These are phyloP conservation scores for Leishmania martiniquensis DNA, from an alignment of 208 protist genomes.

Conservation along the genomic window DNA sequence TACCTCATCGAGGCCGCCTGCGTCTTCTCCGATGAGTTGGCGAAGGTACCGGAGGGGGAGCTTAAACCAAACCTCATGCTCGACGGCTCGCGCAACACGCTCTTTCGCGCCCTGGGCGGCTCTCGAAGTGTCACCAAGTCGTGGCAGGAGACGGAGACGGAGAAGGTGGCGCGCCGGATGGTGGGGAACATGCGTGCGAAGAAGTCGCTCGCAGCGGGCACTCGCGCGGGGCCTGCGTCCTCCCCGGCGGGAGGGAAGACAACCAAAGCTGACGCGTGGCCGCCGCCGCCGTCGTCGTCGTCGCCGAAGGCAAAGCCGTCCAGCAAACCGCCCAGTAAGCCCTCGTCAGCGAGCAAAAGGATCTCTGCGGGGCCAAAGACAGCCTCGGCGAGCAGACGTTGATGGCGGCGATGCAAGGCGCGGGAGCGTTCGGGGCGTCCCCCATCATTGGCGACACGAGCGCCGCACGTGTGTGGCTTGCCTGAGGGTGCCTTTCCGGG, in stretches of 20 bases:
- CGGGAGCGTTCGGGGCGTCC: not conserved
- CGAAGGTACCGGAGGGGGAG: slow-evolving; percentile 54
- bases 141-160: slow-evolving; percentile 25
- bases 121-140: slow-evolving; percentile 32
- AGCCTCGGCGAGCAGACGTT: not conserved
- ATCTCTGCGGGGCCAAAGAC: not conserved
- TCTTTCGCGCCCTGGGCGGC: slow-evolving; percentile 42
- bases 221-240: not conserved
- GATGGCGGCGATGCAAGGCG: not conserved
- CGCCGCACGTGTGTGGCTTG: not conserved
- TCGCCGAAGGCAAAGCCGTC: not conserved
- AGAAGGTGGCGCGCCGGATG: slow-evolving; percentile 31
- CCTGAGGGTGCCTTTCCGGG: not conserved
- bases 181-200: slow-evolving; percentile 14
- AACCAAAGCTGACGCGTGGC: no score
- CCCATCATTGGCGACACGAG: not conserved
- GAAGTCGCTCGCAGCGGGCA: slow-evolving; percentile 1
- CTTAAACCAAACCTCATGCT: slow-evolving; percentile 81
- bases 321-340: not conserved
- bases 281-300: not conserved
- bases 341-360: not conserved
- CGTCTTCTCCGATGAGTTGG: slow-evolving; percentile 70
- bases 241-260: not conserved
- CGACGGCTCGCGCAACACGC: slow-evolving; percentile 44
- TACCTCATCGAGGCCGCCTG: slow-evolving; percentile 67